Evolutionary conservation across 2,329 filamentous ascomycete species (phyloP).

Genomic region (Xylariaceae sp.): DNA sequence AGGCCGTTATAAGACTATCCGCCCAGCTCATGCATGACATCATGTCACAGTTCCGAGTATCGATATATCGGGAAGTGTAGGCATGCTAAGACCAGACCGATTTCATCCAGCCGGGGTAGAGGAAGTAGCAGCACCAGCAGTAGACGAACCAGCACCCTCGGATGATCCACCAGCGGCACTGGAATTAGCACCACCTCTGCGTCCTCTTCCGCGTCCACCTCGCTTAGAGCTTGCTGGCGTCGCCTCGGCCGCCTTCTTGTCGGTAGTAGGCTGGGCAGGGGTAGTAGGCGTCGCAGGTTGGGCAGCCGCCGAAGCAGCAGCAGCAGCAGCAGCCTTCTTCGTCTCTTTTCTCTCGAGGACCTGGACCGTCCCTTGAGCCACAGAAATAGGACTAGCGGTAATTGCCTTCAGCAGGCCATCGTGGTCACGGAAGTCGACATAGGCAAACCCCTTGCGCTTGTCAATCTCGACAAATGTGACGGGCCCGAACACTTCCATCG

Average conservation of each 20-base stretch:
- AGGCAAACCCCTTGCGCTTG: slow-evolving; percentile 90
- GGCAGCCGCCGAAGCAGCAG: slow-evolving; percentile 11
- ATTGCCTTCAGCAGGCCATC: slow-evolving; percentile 75
- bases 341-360: slow-evolving; percentile 77
- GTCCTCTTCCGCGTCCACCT: slow-evolving; percentile 30
- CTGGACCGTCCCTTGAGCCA: slow-evolving; percentile 83
- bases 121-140: slow-evolving; percentile 5
- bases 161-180: slow-evolving; percentile 3
- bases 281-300: slow-evolving; percentile 11
- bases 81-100: background rate
- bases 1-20: too few species aligned
- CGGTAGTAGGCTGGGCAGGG: slow-evolving; percentile 17
- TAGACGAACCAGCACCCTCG: slow-evolving; percentile 11
- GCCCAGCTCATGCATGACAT: too few species aligned
- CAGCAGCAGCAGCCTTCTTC: slow-evolving; percentile 27
- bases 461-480: slow-evolving; percentile 86
- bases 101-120: slow-evolving; percentile 18
- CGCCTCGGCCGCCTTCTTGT: slow-evolving; percentile 23
- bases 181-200: slow-evolving; percentile 24
- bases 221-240: slow-evolving; percentile 29
- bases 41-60: background rate
- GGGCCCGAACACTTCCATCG: slow-evolving; percentile 70
- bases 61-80: background rate
- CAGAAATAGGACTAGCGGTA: slow-evolving; percentile 73
- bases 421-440: slow-evolving; percentile 80